Evolutionary conservation across 192 early-diverging fungal species (phyloP).

Genomic region (Backusella parvicylindrica): DNA sequence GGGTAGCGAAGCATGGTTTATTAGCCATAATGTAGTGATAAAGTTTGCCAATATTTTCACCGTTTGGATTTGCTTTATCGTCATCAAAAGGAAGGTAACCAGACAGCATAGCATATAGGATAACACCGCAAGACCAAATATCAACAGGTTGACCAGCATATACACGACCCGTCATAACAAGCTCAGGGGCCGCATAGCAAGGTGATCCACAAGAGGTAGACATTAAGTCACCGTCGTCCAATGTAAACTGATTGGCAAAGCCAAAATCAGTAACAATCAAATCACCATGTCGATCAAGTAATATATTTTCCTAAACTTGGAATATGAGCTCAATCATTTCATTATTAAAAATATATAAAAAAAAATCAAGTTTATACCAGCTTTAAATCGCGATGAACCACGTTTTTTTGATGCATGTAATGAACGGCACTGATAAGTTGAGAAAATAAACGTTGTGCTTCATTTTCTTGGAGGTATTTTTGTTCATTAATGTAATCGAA

Average conservation of each 20-base stretch:
- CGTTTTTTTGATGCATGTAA: constrained; percentile 87
- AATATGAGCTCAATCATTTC: background rate
- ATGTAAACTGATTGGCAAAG: constrained; percentile 84
- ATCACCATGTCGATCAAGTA: constrained; percentile 87
- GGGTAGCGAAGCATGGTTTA: constrained; percentile 78
- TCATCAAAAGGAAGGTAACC: constrained; percentile 89
- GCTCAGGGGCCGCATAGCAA: constrained; percentile 97
- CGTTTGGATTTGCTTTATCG: constrained; percentile 82
- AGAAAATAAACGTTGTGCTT: constrained; percentile 86
- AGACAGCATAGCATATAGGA: constrained; percentile 88
- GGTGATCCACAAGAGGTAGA: constrained; percentile 94
- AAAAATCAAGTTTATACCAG: constrained; percentile 57
- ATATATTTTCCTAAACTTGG: constrained; percentile 79
- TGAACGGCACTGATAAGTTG: constrained; percentile 87
- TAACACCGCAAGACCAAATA: constrained; percentile 98
- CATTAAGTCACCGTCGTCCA: constrained; percentile 70
- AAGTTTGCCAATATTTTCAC: constrained; percentile 80
- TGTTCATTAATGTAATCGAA: constrained; percentile 95
- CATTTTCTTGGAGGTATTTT: constrained; percentile 82
- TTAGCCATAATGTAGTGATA: constrained; percentile 80
- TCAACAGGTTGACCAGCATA: constrained; percentile 94
- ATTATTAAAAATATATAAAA: background rate
- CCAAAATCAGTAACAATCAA: constrained; percentile 98
- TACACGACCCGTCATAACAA: constrained; percentile 89
- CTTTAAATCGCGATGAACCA: constrained; percentile 96